Base-by-base conservation (phyloP, 1,139 yeast genomes). In the Geotrichum histeridarum region DNA sequence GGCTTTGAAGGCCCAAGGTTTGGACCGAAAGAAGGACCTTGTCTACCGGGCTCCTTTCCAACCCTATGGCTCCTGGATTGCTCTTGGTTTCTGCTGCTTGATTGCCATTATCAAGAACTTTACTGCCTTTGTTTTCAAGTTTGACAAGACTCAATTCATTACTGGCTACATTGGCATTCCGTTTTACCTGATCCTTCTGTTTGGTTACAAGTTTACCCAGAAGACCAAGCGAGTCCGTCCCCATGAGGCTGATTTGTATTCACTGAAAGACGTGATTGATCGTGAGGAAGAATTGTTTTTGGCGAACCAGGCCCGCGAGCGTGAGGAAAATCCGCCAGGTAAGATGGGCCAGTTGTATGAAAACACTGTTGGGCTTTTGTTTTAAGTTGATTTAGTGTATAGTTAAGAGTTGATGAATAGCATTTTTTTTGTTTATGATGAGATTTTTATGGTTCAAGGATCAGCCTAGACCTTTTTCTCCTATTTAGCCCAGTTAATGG, bases 111-210 rank as follows among this genome's bases (percentile, higher is more conserved):
- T 84, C 67, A 86, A 86, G 72, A 85, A 85, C 68, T 85, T 84
- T 68, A 83, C 89, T 0, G 90, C 81, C 4, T 84, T 85, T 71
- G 72, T 85, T 63, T 71, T 72, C 53, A 67, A 67, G 1, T 83
- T 83, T 69, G 79, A 76, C 65, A 82, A 78, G 72, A 81, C 77
- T 71, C 72, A 74, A 36, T 85, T 86, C 65, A 83, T 86, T 64
- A 84, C 93, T 42, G 90, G 91, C 49, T 86, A 86, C 73, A 83
- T 86, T 66, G 87, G 87, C 50, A 75, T 86, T 55, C 93, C 93
- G 35, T 81, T 84, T 31, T 86, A 78, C 63, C 51, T 83, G 42
- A 68, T 80, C 50, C 73, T 79, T 61, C 77, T 73, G 61, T 64
- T 78, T 57, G 88, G 85, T 8, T 84, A 82, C 75, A 85, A 84